A percentile compares a stretch with the other conserved stretches of the same genome.
phyloP scores from a whole-genome alignment of 2,329 filamentous ascomycete genomes.

The Cladophialophora psammophila region DNA sequence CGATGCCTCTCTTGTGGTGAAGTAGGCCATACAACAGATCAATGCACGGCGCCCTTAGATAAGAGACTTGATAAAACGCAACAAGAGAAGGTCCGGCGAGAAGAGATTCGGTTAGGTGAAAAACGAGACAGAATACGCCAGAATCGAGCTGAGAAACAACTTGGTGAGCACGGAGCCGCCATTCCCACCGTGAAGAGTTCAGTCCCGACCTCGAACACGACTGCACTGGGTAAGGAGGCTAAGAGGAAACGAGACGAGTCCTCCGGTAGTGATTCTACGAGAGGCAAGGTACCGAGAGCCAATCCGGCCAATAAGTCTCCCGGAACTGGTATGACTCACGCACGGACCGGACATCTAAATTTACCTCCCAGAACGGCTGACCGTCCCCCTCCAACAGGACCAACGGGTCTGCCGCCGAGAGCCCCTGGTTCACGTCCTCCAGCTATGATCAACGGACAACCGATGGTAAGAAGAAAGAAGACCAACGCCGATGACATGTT shows the following conservation, averaged over 20 bases:
- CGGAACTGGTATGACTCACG: conserved; percentile 1
- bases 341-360: neutral
- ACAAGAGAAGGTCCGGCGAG: conserved; percentile 46
- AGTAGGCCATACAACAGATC: conserved; percentile 49
- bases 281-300: conserved; percentile 24
- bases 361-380: conserved; percentile 3
- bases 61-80: conserved; percentile 48
- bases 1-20: conserved; percentile 55
- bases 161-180: conserved; percentile 54
- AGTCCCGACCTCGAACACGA: conserved; percentile 12
- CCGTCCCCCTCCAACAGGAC: conserved; percentile 17
- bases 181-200: conserved; percentile 48
- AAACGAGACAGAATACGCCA: conserved; percentile 48
- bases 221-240: conserved; percentile 6
- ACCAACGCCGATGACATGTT: conserved; percentile 36
- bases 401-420: conserved; percentile 9
- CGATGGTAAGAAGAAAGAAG: conserved; percentile 37
- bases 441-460: conserved; percentile 19
- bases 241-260: conserved; percentile 39
- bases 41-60: conserved; percentile 45
- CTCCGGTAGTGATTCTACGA: conserved; percentile 14
- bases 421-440: conserved; percentile 2
- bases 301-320: conserved; percentile 17
- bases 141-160: conserved; percentile 50
- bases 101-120: conserved; percentile 48